phyloP scores from a whole-genome alignment of 1,139 yeast species.

The Citeromyces siamensis region DNA sequence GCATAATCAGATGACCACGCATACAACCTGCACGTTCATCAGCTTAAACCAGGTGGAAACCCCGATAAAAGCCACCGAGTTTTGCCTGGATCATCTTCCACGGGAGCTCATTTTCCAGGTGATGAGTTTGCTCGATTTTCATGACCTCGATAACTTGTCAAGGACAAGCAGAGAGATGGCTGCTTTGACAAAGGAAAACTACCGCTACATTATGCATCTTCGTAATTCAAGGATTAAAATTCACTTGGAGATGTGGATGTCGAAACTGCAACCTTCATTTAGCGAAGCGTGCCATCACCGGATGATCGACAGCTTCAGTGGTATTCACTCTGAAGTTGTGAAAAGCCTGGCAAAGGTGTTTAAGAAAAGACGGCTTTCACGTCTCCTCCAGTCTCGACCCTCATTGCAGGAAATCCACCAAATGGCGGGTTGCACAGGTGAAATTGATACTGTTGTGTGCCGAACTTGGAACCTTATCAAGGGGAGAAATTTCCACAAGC shows the following conservation, averaged over 20 bases:
- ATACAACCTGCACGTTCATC: too few species aligned
- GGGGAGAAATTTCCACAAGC: too few species aligned
- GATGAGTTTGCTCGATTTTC: conserved; percentile 4
- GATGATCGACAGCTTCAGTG: conserved; percentile 4
- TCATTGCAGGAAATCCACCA: conserved; percentile 4
- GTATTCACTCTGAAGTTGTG: conserved; percentile 5
- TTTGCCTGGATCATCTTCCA: conserved; percentile 3
- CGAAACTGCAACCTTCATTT: conserved; percentile 4
- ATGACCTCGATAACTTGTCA: conserved; percentile 3
- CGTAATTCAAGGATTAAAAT: conserved; percentile 3
- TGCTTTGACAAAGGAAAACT: background rate
- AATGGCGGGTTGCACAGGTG: too few species aligned
- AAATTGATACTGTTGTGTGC: too few species aligned
- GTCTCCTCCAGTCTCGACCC: conserved; percentile 6
- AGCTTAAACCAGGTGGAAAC: too few species aligned
- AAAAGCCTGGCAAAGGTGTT: background rate
- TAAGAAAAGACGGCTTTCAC: conserved; percentile 5
- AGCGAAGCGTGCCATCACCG: conserved; percentile 4
- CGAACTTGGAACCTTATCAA: conserved; percentile 4
- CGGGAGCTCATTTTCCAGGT: conserved; percentile 4
- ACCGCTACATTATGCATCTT: conserved; percentile 3
- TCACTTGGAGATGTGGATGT: conserved; percentile 4
- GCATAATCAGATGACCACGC: too few species aligned
- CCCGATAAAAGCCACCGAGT: too few species aligned
- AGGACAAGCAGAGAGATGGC: background rate